Base-by-base conservation (phyloP, 352 stramenopile species). In the Phytophthora chlamydospora region DNA sequence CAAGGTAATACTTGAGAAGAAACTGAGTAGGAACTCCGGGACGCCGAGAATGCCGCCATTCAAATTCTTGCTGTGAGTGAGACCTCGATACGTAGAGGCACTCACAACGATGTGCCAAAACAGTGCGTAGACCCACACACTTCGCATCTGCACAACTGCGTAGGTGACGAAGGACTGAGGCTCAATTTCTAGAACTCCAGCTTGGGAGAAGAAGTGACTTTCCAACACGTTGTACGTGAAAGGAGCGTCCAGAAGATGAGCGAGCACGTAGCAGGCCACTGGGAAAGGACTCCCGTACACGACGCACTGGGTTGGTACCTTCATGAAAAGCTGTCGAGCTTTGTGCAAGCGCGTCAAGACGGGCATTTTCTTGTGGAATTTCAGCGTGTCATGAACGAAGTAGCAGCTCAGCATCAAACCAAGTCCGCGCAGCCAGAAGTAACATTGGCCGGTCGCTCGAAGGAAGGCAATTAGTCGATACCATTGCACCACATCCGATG, bases 251-350 rank as follows among this genome's bases (percentile, higher is more conserved):
- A 84, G 62, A 8, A 72, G 16, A 33, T 89, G 76, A 1, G 76
- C 76, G 0, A 79, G 6, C 2, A 72, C 50, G 58, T 85, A 89
- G 50, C 68, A 75, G 0, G 46, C 6, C 0, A 85, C 61, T 1
- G 80, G 80, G 12, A 87, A 66, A 0, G 57, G 47, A 32, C 71
- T 80, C 6, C 77, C 77, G 36, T 80, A 85, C 14, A 86, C 62
- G 6, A 89, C 59, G 27, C 71, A 79, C 44, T 89, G 76, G 13
- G 60, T 80, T 3, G 79, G 76, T n/a, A 78, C 45, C 34, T 49
- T 75, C 10, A 76, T 58, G 21, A 88, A 76, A 5, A 83, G 21
- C 4, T 27, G 7, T 14, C 58, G n/a, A 24, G 67, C 33, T 42
- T 51, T 56, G 38, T 40, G 24, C n/a, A 71, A 3, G 6, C 12